phyloP scores from a whole-genome alignment of 495 filamentous ascomycete species.

The Neurospora hispaniola region DNA sequence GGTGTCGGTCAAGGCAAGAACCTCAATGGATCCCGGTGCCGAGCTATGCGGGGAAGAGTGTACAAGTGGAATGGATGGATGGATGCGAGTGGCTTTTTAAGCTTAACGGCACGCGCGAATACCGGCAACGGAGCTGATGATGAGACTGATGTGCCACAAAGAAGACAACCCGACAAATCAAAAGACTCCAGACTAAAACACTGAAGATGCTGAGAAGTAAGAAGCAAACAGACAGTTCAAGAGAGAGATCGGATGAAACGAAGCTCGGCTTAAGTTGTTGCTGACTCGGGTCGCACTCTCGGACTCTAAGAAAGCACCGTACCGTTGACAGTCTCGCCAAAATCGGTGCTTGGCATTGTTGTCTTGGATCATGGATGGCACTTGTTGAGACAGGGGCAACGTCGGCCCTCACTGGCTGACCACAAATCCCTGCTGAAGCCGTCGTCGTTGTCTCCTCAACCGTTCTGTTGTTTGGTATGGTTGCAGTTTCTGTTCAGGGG shows the following conservation, averaged over 20 bases:
- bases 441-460: background rate
- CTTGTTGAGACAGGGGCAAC: background rate
- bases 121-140: background rate
- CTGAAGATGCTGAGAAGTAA: background rate
- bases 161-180: background rate
- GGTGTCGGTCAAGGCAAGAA: background rate
- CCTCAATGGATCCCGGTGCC: background rate
- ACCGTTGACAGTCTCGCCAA: background rate
- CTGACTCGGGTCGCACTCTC: background rate
- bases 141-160: background rate
- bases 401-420: background rate
- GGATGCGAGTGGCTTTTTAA: background rate
- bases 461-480: background rate
- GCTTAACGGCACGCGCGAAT: background rate
- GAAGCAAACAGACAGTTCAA: background rate
- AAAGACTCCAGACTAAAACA: background rate
- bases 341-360: background rate
- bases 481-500: background rate
- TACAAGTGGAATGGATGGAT: background rate
- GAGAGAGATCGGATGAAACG: background rate
- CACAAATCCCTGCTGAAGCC: background rate
- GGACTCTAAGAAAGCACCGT: background rate
- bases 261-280: background rate
- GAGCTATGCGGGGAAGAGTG: background rate
- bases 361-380: background rate